Evolutionary conservation across 495 filamentous ascomycete genomes (phyloP).

Genomic region (Hypomontagnella submonticulosa): DNA sequence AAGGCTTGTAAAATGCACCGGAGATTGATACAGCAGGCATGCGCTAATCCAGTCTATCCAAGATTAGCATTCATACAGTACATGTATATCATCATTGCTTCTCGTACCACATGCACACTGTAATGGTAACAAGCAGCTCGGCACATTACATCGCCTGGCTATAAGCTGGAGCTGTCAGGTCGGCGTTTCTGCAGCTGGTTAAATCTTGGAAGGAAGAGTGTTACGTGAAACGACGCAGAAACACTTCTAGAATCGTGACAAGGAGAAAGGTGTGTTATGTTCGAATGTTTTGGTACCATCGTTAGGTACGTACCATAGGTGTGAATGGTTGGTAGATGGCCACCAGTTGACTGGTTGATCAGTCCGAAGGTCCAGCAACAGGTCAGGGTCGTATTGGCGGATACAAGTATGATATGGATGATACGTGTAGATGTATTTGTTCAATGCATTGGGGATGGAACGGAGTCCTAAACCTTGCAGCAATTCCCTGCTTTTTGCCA

Average conservation of each 20-base stretch:
- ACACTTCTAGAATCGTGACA: conserved; percentile 39
- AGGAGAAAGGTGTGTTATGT: conserved; percentile 24
- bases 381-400: conserved; percentile 6
- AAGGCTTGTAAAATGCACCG: conserved; percentile 26
- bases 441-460: conserved; percentile 16
- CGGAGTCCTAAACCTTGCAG: conserved; percentile 37
- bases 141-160: conserved; percentile 16
- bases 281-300: not conserved
- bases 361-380: no score
- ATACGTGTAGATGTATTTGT: conserved; percentile 9
- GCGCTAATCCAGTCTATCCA: conserved; percentile 28
- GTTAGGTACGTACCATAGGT: not conserved
- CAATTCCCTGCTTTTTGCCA: conserved; percentile 41
- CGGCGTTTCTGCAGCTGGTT: conserved; percentile 24
- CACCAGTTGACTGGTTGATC: no score
- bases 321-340: no score
- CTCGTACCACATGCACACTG: conserved; percentile 16
- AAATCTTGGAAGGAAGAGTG: conserved; percentile 18
- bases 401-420: conserved; percentile 6
- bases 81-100: conserved; percentile 21
- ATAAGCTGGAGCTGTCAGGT: conserved; percentile 31
- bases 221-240: conserved; percentile 41
- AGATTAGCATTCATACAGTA: conserved; percentile 21
- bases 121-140: conserved; percentile 15
- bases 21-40: conserved; percentile 35